Conservation (phyloP, 2,329 filamentous ascomycete species). For the Cladosporium sp. region DNA sequence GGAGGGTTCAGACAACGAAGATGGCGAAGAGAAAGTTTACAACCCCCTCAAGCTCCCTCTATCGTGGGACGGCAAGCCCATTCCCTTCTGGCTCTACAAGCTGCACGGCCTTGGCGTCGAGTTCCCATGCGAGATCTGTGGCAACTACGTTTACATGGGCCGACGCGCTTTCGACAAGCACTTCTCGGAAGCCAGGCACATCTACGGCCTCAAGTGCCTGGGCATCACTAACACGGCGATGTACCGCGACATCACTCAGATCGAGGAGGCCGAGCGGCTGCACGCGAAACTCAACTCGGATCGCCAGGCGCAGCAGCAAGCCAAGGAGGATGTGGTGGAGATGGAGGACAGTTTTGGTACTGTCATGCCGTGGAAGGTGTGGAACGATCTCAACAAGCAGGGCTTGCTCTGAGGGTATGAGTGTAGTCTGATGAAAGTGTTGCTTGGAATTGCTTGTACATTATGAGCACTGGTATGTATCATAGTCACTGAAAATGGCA, state of each 20-base stretch:
- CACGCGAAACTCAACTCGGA: slow-evolving; percentile 94
- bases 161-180: slow-evolving; percentile 96
- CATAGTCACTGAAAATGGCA: slow-evolving; percentile 7
- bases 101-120: slow-evolving; percentile 93
- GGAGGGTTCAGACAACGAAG: slow-evolving; percentile 66
- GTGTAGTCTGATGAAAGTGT: background rate
- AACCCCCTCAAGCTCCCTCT: slow-evolving; percentile 95
- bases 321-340: slow-evolving; percentile 70
- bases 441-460: background rate
- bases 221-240: slow-evolving; percentile 80
- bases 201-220: slow-evolving; percentile 89
- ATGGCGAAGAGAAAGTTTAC: slow-evolving; percentile 79
- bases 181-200: slow-evolving; percentile 90
- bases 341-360: slow-evolving; percentile 99
- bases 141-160: slow-evolving; percentile 99
- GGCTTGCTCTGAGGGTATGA: slow-evolving; percentile 63
- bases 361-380: slow-evolving; percentile 99
- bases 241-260: slow-evolving; percentile 90
- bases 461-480: slow-evolving; percentile 7
- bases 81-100: slow-evolving; percentile 98
- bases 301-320: slow-evolving; percentile 72
- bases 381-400: slow-evolving; percentile 90
- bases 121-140: slow-evolving; percentile 93
- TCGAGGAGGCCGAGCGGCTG: slow-evolving; percentile 81
- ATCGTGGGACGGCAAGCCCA: slow-evolving; percentile 98